Evolutionary conservation across 2,329 filamentous ascomycete species (phyloP).

Genomic region (Xylariaceae sp.): DNA sequence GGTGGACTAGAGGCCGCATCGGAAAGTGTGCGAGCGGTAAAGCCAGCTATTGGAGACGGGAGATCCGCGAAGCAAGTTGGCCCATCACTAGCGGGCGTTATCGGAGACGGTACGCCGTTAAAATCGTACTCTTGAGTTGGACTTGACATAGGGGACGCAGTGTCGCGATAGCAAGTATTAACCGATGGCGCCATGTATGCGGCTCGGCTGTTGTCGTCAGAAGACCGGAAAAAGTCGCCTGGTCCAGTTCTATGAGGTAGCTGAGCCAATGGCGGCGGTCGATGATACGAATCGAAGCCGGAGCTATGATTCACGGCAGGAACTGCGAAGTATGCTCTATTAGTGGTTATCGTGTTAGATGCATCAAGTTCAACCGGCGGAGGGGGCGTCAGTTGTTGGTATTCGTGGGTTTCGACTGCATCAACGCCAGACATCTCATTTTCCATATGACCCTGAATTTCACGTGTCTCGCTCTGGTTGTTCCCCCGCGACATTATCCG

Average conservation of each 20-base stretch:
- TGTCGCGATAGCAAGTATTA: slow-evolving; percentile 32
- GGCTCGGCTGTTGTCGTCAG: background rate
- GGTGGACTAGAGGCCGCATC: slow-evolving; percentile 26
- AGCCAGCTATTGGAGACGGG: slow-evolving; percentile 41
- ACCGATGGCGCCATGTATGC: slow-evolving; percentile 10
- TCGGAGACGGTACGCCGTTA: slow-evolving; percentile 41
- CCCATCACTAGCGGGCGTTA: slow-evolving; percentile 44
- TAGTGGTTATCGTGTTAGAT: slow-evolving; percentile 32
- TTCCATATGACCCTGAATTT: slow-evolving; percentile 19
- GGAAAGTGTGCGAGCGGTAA: slow-evolving; percentile 30
- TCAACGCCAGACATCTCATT: slow-evolving; percentile 37
- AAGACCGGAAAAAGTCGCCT: slow-evolving; percentile 38
- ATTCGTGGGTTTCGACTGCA: slow-evolving; percentile 42
- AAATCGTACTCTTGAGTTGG: slow-evolving; percentile 36
- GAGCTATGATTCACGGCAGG: slow-evolving; percentile 38
- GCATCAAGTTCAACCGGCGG: slow-evolving; percentile 47
- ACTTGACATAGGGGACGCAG: slow-evolving; percentile 30
- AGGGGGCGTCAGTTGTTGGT: slow-evolving; percentile 48
- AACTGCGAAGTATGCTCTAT: slow-evolving; percentile 37
- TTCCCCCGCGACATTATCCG: slow-evolving; percentile 42
- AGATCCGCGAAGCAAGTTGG: slow-evolving; percentile 35
- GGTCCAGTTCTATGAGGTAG: slow-evolving; percentile 47
- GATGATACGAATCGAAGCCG: slow-evolving; percentile 45
- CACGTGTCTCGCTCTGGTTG: slow-evolving; percentile 27
- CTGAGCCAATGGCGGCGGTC: slow-evolving; percentile 46